A percentile compares a stretch with the other conserved stretches of the same genome.
Evolutionary conservation across 805 yeast genomes (phyloP).

Genomic region (Starmerella vitae): DNA sequence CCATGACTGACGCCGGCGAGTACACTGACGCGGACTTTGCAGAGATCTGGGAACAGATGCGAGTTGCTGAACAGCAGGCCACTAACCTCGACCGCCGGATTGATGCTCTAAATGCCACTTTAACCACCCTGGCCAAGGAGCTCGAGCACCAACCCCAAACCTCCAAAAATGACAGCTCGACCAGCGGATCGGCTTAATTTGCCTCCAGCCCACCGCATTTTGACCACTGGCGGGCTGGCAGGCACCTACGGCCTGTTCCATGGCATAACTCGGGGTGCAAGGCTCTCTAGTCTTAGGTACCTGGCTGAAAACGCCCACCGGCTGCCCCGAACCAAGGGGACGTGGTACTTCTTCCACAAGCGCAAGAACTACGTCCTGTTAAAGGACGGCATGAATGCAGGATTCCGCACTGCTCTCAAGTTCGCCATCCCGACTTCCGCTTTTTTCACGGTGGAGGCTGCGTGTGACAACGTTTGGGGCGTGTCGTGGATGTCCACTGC

Average conservation of each 20-base stretch:
- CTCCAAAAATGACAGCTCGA: too few species aligned
- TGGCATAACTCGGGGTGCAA: slow-evolving; percentile 52
- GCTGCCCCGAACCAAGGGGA: slow-evolving; percentile 60
- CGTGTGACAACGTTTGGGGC: slow-evolving; percentile 41
- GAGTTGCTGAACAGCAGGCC: slow-evolving; percentile 19
- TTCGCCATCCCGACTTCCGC: slow-evolving; percentile 35
- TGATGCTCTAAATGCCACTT: slow-evolving; percentile 15
- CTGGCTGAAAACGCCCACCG: slow-evolving; percentile 75
- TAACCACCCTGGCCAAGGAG: slow-evolving; percentile 16
- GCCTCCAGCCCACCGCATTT: slow-evolving; percentile 10
- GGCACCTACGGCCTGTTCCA: slow-evolving; percentile 23
- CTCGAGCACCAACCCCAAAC: not conserved
- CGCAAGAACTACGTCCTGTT: slow-evolving; percentile 65
- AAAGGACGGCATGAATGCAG: slow-evolving; percentile 39
- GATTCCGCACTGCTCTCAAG: slow-evolving; percentile 33
- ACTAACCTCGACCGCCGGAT: slow-evolving; percentile 17
- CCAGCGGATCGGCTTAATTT: slow-evolving; percentile 18
- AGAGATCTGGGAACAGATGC: slow-evolving; percentile 20
- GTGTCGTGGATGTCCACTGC: slow-evolving; percentile 52
- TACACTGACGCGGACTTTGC: slow-evolving; percentile 19
- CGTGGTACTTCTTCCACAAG: slow-evolving; percentile 82
- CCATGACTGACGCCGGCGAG: slow-evolving; percentile 20
- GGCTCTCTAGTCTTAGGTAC: slow-evolving; percentile 41
- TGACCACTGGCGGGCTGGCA: slow-evolving; percentile 14
- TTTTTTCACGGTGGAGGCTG: slow-evolving; percentile 50